Base-by-base conservation (phyloP, 352 stramenopile genomes). In the Thalassiosira ordinaria region DNA sequence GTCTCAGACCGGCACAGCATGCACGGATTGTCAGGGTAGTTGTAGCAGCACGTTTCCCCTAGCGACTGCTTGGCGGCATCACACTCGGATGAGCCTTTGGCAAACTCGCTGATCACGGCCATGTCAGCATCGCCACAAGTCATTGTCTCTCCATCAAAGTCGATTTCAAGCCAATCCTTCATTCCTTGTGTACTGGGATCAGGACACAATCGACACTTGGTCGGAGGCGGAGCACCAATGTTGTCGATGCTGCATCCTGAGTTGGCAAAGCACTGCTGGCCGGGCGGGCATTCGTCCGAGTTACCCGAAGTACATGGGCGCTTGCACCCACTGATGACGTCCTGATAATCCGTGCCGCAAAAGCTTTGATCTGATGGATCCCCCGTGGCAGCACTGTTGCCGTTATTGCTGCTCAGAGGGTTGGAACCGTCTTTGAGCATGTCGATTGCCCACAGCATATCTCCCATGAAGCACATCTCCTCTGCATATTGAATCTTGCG, bases 1-100 rank as follows among this genome's bases (percentile, higher is more conserved):
- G 80, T 87, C 18, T 87, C 80, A n/a, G 74, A 74, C 57, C 80
- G 70, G 49, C 80, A 87, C 20, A 87, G 65, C 80, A 84, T 87
- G 22, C 80, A 87, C n/a, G 80, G 80, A 70, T 80, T 78, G 29
- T 84, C 74, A 14, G 80, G 63, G 35, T 87, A 87, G 20, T 46
- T 74, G 55, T 81, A 87, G 56, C 80, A 87, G 41, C 80, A 87
- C 39, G 70, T 49, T 2, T 39, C 59, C 16, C 64, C 57, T 41
- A 84, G 47, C 2, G 59, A 63, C 44, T 80, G 59, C 60, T 87
- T 87, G 20, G 80, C 80, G 7, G 74, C 37, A 69, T 87, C 74
- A 55, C 80, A 87, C 41, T 87, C 56, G 1, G 68, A 44, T 26
- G 69, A 68, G 37, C 74, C 80, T 31, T 78, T 84, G 11, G 69